Percentiles rank a stretch among this genome's conserved stretches.
Evolutionary conservation across 257 asterid species (phyloP).

Genomic region (Solanum raphanifolium): DNA sequence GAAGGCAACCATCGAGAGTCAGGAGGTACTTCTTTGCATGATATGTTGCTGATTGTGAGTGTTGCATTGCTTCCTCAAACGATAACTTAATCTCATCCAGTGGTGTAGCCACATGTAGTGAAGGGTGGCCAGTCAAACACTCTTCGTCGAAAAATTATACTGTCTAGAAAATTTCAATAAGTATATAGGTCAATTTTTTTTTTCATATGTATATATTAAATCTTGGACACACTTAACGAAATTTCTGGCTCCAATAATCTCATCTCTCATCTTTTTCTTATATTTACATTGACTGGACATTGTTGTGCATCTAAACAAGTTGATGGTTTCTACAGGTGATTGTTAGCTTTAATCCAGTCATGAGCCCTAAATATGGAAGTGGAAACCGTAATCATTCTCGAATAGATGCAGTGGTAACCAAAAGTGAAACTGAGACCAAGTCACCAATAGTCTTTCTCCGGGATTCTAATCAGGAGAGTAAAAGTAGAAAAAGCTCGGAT

Average conservation of each 20-base stretch:
- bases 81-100: neutral
- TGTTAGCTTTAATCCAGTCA: slow-evolving; percentile 12
- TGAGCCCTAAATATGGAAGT: slow-evolving; percentile 25
- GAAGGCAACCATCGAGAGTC: neutral
- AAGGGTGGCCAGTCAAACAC: neutral
- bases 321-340: neutral
- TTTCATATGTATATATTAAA: too few species aligned
- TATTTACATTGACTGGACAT: neutral
- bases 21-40: neutral
- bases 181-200: neutral
- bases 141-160: too few species aligned
- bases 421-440: slow-evolving; percentile 1
- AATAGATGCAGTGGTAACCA: slow-evolving; percentile 3
- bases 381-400: slow-evolving; percentile 8
- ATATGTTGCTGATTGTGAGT: neutral
- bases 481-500: slow-evolving; percentile 10
- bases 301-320: neutral
- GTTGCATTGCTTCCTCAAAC: neutral
- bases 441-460: neutral
- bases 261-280: neutral
- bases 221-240: neutral
- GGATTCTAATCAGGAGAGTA: slow-evolving; percentile 13
- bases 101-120: neutral
- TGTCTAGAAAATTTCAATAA: neutral
- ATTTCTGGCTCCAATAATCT: too few species aligned